Conservation (phyloP, 1,284 basidiomycete genomes). For the Abortiporus biennis region DNA sequence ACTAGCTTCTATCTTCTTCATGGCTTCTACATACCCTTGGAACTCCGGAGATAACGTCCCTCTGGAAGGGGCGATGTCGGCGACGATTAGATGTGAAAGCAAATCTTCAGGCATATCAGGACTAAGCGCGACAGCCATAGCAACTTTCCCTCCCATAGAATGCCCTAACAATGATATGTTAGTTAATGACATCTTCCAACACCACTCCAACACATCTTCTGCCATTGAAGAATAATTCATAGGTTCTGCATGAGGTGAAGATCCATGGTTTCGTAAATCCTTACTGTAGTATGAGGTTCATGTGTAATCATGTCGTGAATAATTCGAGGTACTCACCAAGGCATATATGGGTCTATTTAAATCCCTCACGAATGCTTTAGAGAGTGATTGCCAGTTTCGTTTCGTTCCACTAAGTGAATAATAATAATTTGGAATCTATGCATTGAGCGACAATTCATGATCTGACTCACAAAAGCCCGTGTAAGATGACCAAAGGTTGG, state of each 20-base stretch:
- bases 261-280: constrained; percentile 84
- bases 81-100: constrained; percentile 67
- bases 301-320: not conserved
- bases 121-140: constrained; percentile 72
- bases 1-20: constrained; percentile 60
- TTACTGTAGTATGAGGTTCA: constrained; percentile 20
- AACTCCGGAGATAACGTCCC: constrained; percentile 64
- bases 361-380: constrained; percentile 55
- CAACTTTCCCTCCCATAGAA: constrained; percentile 90
- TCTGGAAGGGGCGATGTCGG: constrained; percentile 73
- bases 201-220: constrained; percentile 60
- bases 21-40: constrained; percentile 57
- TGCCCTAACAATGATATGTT: constrained; percentile 77
- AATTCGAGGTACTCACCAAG: constrained; percentile 40
- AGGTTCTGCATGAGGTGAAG: constrained; percentile 64
- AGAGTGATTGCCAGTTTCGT: constrained; percentile 73
- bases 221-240: constrained; percentile 76
- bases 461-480: constrained; percentile 56
- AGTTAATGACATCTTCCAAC: constrained; percentile 40
- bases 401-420: constrained; percentile 58
- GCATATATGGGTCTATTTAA: constrained; percentile 64
- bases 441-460: not conserved
- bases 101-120: constrained; percentile 38
- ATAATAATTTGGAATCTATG: not conserved
- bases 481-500: constrained; percentile 54